A percentile compares a stretch with the other conserved stretches of the same genome.
Evolutionary conservation across 1,284 basidiomycete genomes (phyloP).

Genomic region (Macrocybe sp.): DNA sequence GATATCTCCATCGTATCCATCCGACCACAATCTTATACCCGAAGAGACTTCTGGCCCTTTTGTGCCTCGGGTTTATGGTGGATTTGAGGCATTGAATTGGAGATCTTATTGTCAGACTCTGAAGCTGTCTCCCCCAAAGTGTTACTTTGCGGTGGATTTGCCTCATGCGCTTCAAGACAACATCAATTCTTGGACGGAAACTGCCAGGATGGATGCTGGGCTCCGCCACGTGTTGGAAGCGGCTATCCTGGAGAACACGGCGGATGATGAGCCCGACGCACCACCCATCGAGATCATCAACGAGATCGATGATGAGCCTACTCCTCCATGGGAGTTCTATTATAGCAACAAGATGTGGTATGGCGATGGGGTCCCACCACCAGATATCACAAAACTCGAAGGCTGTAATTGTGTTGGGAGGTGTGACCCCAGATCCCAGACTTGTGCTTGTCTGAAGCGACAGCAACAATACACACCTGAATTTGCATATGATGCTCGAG

Average conservation of each 20-base stretch:
- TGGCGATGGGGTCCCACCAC: conserved; percentile 58
- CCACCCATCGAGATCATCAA: conserved; percentile 66
- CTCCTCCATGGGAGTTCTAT: conserved; percentile 72
- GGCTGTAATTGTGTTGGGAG: conserved; percentile 72
- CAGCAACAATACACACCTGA: conserved; percentile 42
- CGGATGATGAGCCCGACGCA: conserved; percentile 58
- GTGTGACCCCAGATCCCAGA: conserved; percentile 65
- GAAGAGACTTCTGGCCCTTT: conserved; percentile 10
- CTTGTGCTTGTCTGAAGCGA: conserved; percentile 61
- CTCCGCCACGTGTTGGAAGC: conserved; percentile 49
- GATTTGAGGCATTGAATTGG: conserved; percentile 30
- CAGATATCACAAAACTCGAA: conserved; percentile 50
- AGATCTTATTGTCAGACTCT: conserved; percentile 22
- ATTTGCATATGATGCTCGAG: conserved; percentile 64
- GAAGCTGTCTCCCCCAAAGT: conserved; percentile 25
- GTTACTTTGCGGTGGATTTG: conserved; percentile 35
- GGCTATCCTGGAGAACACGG: conserved; percentile 50
- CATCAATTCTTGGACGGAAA: conserved; percentile 38
- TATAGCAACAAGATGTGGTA: conserved; percentile 78
- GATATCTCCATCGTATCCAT: conserved; percentile 6
- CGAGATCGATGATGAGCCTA: conserved; percentile 55
- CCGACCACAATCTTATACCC: conserved; percentile 8
- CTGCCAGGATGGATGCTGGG: conserved; percentile 26
- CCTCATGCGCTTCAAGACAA: conserved; percentile 47
- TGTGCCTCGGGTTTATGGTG: conserved; percentile 19